Conservation (phyloP, 2,329 filamentous ascomycete species). For the Plenodomus biglobosus region DNA sequence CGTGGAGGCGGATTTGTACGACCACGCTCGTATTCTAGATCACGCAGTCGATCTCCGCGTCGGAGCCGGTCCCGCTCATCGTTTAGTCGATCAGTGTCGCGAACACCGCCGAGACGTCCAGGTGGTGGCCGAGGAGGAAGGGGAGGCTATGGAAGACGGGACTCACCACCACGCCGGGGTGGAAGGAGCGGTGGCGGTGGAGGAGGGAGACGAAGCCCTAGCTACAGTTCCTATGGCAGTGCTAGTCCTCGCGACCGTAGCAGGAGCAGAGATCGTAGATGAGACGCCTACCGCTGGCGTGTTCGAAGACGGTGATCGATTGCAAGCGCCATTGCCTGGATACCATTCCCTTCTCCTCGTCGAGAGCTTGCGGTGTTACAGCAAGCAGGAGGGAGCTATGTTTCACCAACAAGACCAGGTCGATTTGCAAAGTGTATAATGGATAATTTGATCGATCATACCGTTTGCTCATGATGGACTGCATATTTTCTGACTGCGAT, state of each 20-base stretch:
- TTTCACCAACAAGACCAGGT: neutral
- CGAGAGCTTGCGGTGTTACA: neutral
- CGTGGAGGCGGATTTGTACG: constrained; percentile 37
- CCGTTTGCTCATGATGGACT: too few species aligned
- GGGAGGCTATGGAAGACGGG: constrained; percentile 7
- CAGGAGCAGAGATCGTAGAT: constrained; percentile 42
- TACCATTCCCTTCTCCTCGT: neutral
- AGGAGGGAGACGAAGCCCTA: constrained; percentile 57
- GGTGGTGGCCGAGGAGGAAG: constrained; percentile 4
- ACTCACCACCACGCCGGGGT: constrained; percentile 16
- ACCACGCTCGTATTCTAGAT: constrained; percentile 35
- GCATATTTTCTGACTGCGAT: too few species aligned
- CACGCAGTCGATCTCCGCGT: constrained; percentile 48
- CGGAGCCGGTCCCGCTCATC: constrained; percentile 47
- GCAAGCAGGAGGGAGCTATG: too few species aligned
- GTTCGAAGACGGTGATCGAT: neutral
- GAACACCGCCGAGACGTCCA: constrained; percentile 33
- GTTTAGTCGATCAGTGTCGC: constrained; percentile 43
- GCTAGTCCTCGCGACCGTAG: constrained; percentile 51
- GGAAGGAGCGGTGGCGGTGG: constrained; percentile 31
- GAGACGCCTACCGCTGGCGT: neutral
- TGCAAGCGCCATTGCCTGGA: neutral
- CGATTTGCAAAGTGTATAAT: too few species aligned
- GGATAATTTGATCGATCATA: neutral
- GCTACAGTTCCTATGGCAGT: constrained; percentile 65